phyloP scores from a whole-genome alignment of 345 rosid species.

The Toxicodendron radicans region DNA sequence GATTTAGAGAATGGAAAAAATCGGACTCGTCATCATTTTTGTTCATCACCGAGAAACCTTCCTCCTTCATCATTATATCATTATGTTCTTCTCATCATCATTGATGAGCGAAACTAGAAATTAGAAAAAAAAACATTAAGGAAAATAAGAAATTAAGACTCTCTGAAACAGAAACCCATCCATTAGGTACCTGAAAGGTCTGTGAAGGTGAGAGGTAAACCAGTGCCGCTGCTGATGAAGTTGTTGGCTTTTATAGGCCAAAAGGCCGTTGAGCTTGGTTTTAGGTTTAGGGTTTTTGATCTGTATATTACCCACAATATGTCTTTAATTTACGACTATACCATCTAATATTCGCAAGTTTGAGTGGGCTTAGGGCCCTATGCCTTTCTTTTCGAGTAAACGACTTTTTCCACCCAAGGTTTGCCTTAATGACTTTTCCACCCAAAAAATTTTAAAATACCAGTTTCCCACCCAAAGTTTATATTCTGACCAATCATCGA shows the following conservation, averaged over 20 bases:
- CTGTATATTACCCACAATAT: not conserved
- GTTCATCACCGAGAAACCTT: slow-evolving; percentile 53
- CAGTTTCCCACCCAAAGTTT: no score
- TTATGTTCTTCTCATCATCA: not conserved
- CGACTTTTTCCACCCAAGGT: no score
- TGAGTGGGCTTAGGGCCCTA: no score
- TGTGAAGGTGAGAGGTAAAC: not conserved
- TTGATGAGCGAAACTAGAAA: not conserved
- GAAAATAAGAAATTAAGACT: no score
- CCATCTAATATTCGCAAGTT: no score
- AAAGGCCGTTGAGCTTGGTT: not conserved
- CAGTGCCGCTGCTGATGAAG: not conserved
- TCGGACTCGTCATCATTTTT: slow-evolving; percentile 73
- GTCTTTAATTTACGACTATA: not conserved
- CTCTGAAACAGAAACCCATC: not conserved
- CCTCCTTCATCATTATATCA: not conserved
- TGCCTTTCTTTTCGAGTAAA: no score
- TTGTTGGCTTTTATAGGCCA: not conserved
- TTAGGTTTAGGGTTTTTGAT: slow-evolving; percentile 14
- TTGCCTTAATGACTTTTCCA: no score
- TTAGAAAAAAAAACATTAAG: not conserved
- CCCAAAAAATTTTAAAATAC: no score
- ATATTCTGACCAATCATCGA: no score
- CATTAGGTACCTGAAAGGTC: no score
- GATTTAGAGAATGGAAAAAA: slow-evolving; percentile 46